A percentile compares a stretch with the other conserved stretches of the same genome.
phyloP scores from a whole-genome alignment of 148 eudicot species.

The Rhododendron vialii region DNA sequence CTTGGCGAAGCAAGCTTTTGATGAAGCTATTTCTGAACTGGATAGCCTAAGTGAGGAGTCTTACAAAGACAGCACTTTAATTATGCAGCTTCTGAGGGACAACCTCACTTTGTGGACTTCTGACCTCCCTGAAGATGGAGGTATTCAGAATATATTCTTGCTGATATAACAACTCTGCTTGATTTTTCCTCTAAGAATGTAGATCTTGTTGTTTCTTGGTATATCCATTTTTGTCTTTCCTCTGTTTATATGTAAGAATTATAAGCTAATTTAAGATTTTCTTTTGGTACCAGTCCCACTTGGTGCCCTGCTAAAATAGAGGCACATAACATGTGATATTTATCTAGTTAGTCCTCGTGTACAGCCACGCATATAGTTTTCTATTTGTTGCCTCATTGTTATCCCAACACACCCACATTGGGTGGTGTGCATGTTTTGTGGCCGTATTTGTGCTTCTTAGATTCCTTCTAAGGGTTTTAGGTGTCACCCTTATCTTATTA shows the following conservation, averaged over 20 bases:
- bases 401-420: not conserved
- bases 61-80: constrained; percentile 36
- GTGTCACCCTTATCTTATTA: not conserved
- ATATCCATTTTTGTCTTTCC: not conserved
- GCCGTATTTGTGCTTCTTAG: not conserved
- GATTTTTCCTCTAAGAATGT: not conserved
- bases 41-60: constrained; percentile 36
- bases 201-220: not conserved
- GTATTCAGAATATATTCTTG: constrained; percentile 8
- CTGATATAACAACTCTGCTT: not conserved
- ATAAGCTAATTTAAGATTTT: not conserved
- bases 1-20: constrained; percentile 36
- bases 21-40: constrained; percentile 35
- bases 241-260: not conserved
- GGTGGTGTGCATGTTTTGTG: not conserved
- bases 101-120: constrained; percentile 43
- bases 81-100: constrained; percentile 39
- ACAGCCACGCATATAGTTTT: not conserved
- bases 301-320: not conserved
- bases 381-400: not conserved
- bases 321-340: not conserved
- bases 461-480: not conserved
- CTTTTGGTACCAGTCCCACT: not conserved
- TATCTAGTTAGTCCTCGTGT: not conserved
- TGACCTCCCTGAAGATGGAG: constrained; percentile 42